phyloP scores from a whole-genome alignment of 306 rosid genomes.

The Quercus cerris region DNA sequence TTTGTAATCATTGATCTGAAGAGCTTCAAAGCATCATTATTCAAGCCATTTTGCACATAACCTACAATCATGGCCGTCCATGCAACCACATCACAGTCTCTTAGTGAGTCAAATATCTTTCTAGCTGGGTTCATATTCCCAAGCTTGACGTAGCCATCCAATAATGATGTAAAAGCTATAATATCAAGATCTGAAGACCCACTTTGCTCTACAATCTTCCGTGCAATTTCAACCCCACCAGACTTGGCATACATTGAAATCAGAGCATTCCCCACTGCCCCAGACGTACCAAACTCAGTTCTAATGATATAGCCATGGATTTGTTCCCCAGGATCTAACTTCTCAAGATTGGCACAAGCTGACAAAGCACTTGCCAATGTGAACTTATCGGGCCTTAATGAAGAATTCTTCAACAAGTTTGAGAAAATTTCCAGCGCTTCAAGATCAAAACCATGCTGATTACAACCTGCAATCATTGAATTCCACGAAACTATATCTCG shows the following conservation, averaged over 20 bases:
- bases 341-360: constrained; percentile 73
- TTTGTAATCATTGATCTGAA: constrained; percentile 61
- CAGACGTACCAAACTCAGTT: constrained; percentile 40
- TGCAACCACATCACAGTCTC: constrained; percentile 62
- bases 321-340: constrained; percentile 68
- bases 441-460: constrained; percentile 47
- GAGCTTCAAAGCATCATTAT: constrained; percentile 58
- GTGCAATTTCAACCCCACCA: constrained; percentile 59
- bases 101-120: constrained; percentile 70
- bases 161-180: constrained; percentile 76
- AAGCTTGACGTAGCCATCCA: constrained; percentile 76
- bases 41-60: constrained; percentile 63
- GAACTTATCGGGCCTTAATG: constrained; percentile 66
- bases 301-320: constrained; percentile 60
- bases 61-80: constrained; percentile 98
- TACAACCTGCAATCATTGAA: constrained; percentile 64
- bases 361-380: constrained; percentile 75
- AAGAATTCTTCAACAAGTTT: constrained; percentile 47
- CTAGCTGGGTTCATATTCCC: constrained; percentile 75
- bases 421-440: constrained; percentile 62
- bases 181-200: constrained; percentile 50
- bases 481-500: constrained; percentile 73
- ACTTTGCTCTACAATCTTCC: constrained; percentile 40
- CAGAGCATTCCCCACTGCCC: constrained; percentile 58
- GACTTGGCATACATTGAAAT: constrained; percentile 81